A percentile compares a stretch with the other conserved stretches of the same genome.
Conservation (phyloP, 2,329 filamentous ascomycete species). For the Neofusicoccum cordaticola region DNA sequence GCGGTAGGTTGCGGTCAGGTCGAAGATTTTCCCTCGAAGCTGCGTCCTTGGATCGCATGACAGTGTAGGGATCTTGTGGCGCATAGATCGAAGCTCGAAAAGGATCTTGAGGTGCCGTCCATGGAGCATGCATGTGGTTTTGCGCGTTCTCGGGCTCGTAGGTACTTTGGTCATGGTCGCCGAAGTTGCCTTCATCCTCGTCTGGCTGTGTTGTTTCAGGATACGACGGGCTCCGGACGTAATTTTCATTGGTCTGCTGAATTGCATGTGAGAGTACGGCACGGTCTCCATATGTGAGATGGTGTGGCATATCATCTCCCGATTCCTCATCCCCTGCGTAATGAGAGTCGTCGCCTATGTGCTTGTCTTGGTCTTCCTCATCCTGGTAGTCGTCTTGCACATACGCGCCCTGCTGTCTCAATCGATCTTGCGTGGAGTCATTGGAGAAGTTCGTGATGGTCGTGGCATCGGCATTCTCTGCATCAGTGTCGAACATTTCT, state of each 20-base stretch:
- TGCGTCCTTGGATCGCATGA: not conserved
- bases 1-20: not conserved
- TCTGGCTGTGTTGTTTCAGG: not conserved
- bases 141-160: not conserved
- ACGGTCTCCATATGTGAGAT: not conserved
- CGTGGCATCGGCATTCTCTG: slow-evolving; percentile 10
- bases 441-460: not conserved
- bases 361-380: not conserved
- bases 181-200: not conserved
- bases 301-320: not conserved
- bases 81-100: not conserved
- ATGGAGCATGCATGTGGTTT: not conserved
- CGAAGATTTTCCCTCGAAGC: not conserved
- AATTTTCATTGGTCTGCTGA: not conserved
- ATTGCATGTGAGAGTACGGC: not conserved
- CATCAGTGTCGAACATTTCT: slow-evolving; percentile 11
- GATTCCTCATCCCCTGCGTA: not conserved
- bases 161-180: not conserved
- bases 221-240: not conserved
- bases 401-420: not conserved
- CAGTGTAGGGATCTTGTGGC: not conserved
- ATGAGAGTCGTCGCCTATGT: not conserved
- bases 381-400: not conserved
- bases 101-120: not conserved
- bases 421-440: not conserved